Base-by-base conservation (phyloP, 2,329 filamentous ascomycete genomes). In the Rhynchosporium graminicola region DNA sequence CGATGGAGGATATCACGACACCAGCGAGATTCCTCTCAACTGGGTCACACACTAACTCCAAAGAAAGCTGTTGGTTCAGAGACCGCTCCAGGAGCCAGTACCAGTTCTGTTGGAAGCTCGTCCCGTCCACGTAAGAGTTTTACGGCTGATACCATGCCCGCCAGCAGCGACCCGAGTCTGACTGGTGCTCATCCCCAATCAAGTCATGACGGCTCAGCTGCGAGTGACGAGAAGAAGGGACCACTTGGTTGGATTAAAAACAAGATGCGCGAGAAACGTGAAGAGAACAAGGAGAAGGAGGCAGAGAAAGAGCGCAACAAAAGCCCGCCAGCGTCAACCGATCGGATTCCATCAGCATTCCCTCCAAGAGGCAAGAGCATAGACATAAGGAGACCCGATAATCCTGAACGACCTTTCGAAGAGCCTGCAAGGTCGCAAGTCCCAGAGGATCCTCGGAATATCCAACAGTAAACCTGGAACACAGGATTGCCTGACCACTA, bases 1-100 rank as follows among this genome's bases (percentile, higher is more conserved):
- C 85, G 84, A 79, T 91, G 92, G 79, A 81, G 92, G 58, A 89
- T 91, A 20, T 87, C 87, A 26, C 82, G 82, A 60, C 86, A 83
- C 64, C 84, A 87, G 40, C 86, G 87, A 40, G 75, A 80, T 50
- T 76, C 80, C 10, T 74, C 79, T 29, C 70, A 78, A 68, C 51
- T 76, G 69, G 71, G 78, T 62, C 68, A 78, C 69, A 64, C 76
- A 61, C 61, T 83, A 67, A 73, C 79, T 63, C 76, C 82, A 59
- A 73, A 78, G 7, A 75, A 77, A 46, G 78, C 77, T 1, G 70
- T 87, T n/a, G 87, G 87, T 12, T 80, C 83, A 10, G 89, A 89
- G 65, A 79, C 81, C 8, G 82, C 83, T 60, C 87, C 87, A 1
- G 86, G 87, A 68, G 79, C 82, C 63, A 92, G 88, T 73, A 86